Percentiles rank a stretch among this genome's conserved stretches.
These are phyloP conservation scores for Fusarium sulawesiense DNA, from an alignment of 2,329 filamentous ascomycete genomes.

Conservation along the genomic window DNA sequence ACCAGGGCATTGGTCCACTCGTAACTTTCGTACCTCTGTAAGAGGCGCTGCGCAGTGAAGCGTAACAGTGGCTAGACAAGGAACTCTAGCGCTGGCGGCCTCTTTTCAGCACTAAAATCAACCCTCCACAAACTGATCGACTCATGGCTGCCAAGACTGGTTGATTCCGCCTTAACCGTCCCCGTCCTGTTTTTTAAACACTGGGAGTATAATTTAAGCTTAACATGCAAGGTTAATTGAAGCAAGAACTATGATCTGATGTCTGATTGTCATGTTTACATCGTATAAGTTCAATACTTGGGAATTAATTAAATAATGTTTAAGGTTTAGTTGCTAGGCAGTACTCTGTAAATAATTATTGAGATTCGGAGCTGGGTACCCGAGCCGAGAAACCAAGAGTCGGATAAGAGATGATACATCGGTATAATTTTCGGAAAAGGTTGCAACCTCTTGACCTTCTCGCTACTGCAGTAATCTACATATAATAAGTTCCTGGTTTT, in stretches of 20 bases:
- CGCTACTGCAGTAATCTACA: neutral
- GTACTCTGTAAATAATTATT: neutral
- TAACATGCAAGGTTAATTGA: constrained; percentile 24
- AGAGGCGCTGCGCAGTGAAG: neutral
- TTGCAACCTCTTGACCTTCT: constrained; percentile 4
- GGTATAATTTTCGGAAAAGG: constrained; percentile 5
- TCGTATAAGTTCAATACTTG: neutral
- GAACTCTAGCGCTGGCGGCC: constrained; percentile 22
- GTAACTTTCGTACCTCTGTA: neutral
- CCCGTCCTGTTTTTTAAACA: neutral
- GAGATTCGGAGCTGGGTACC: neutral
- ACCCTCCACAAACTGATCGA: constrained; percentile 16
- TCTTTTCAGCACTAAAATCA: neutral
- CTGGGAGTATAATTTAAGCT: constrained; percentile 23
- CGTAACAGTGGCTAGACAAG: neutral
- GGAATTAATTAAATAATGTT: too few species aligned
- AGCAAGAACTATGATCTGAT: neutral
- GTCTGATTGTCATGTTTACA: neutral
- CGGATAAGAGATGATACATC: neutral
- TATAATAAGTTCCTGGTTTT: neutral
- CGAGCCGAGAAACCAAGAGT: neutral
- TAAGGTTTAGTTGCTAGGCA: too few species aligned
- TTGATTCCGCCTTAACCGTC: constrained; percentile 29
- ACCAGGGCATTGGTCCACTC: constrained; percentile 8
- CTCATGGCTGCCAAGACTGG: constrained; percentile 17